These are phyloP conservation scores for Nepenthes gracilis DNA, from an alignment of 148 eudicot genomes.

Conservation along the genomic window DNA sequence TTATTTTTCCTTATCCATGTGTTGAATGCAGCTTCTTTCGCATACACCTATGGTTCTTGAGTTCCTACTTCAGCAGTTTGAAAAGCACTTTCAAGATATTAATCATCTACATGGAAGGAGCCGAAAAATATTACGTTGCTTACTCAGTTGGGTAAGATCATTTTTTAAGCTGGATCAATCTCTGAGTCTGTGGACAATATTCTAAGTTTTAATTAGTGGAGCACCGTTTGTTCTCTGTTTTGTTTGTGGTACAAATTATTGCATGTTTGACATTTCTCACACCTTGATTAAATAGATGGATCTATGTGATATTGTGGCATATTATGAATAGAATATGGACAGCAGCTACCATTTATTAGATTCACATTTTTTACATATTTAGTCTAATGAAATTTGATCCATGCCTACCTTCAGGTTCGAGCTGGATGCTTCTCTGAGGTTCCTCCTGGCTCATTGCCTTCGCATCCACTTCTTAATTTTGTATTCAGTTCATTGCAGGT, in stretches of 20 bases:
- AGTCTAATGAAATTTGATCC: slow-evolving; percentile 2
- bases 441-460: slow-evolving; percentile 59
- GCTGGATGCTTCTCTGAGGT: slow-evolving; percentile 84
- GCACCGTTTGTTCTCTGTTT: too few species aligned
- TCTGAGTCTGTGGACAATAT: too few species aligned
- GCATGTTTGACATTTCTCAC: background rate
- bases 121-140: slow-evolving; percentile 81
- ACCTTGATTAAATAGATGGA: too few species aligned
- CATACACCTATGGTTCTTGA: slow-evolving; percentile 80
- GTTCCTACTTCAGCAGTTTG: slow-evolving; percentile 72
- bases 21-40: slow-evolving; percentile 62
- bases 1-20: slow-evolving; percentile 11
- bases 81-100: slow-evolving; percentile 42
- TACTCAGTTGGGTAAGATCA: slow-evolving; percentile 85
- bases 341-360: too few species aligned
- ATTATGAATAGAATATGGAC: too few species aligned
- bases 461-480: slow-evolving; percentile 79
- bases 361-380: background rate
- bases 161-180: background rate
- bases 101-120: slow-evolving; percentile 52
- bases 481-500: slow-evolving; percentile 89
- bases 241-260: background rate
- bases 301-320: too few species aligned
- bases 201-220: too few species aligned
- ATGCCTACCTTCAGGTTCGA: slow-evolving; percentile 58